These are phyloP conservation scores for Stachybotrys chlorohalonatus DNA, from an alignment of 2,329 filamentous ascomycete species.

Conservation along the genomic window DNA sequence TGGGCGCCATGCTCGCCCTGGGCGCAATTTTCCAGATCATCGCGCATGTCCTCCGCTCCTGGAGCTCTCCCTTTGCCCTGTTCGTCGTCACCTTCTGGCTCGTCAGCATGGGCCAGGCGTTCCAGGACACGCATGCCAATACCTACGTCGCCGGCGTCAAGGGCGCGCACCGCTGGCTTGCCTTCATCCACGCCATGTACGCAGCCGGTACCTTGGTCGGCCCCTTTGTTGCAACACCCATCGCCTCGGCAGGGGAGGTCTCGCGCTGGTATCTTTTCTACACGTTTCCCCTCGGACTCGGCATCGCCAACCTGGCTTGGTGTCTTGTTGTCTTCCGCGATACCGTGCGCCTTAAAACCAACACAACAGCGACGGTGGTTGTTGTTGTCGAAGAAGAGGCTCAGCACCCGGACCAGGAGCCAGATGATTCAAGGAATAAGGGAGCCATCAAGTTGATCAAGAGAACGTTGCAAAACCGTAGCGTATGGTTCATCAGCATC, in stretches of 20 bases:
- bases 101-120: slow-evolving; percentile 50
- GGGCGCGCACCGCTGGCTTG: slow-evolving; percentile 49
- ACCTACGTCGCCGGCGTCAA: slow-evolving; percentile 46
- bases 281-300: slow-evolving; percentile 41
- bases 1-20: slow-evolving; percentile 46
- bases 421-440: slow-evolving; percentile 9
- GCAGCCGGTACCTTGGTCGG: slow-evolving; percentile 45
- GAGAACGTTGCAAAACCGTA: slow-evolving; percentile 30
- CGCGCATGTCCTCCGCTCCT: slow-evolving; percentile 44
- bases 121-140: slow-evolving; percentile 55
- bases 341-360: slow-evolving; percentile 22
- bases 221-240: slow-evolving; percentile 42
- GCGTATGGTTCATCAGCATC: slow-evolving; percentile 48
- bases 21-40: slow-evolving; percentile 47
- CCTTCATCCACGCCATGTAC: slow-evolving; percentile 57
- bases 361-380: background rate
- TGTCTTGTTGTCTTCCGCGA: slow-evolving; percentile 42
- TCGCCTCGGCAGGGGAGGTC: slow-evolving; percentile 29
- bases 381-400: slow-evolving; percentile 3
- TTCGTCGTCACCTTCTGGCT: slow-evolving; percentile 51
- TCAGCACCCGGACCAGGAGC: background rate
- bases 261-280: slow-evolving; percentile 49
- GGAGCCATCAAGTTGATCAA: slow-evolving; percentile 34
- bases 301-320: slow-evolving; percentile 37
- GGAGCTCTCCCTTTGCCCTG: slow-evolving; percentile 46